phyloP scores from a whole-genome alignment of 257 asterid genomes.

The Solanum bulbocastanum region DNA sequence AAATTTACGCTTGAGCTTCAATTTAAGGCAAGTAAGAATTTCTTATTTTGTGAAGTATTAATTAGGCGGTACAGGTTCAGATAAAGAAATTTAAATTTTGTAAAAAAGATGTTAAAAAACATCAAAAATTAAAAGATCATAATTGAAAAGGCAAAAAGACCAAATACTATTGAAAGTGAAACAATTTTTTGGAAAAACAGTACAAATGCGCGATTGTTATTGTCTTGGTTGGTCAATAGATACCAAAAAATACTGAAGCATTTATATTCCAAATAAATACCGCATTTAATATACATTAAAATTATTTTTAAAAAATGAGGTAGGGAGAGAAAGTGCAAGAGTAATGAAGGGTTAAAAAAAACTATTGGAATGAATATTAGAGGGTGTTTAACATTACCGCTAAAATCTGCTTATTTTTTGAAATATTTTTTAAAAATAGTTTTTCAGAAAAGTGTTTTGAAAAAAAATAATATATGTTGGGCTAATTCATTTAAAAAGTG shows the following conservation, averaged over 20 bases:
- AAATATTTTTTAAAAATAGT: no score
- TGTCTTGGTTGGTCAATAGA: neutral
- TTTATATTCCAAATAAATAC: neutral
- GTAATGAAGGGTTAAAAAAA: neutral
- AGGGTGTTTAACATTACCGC: no score
- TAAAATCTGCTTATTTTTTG: no score
- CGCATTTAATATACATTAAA: neutral
- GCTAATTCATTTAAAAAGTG: no score
- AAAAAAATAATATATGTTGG: no score
- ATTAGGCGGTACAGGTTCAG: no score
- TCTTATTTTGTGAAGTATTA: neutral
- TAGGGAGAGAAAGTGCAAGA: neutral
- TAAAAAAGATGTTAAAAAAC: neutral
- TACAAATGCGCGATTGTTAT: neutral
- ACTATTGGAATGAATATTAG: no score
- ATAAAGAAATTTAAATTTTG: no score
- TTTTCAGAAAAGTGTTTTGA: no score
- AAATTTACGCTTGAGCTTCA: no score
- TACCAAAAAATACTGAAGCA: neutral
- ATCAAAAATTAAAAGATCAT: neutral
- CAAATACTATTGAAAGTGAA: neutral
- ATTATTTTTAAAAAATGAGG: neutral
- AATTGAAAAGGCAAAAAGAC: neutral
- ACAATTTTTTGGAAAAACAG: neutral
- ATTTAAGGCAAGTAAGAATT: neutral